Base-by-base conservation (phyloP, 495 filamentous ascomycete species). In the Aspergillus funiculosus region DNA sequence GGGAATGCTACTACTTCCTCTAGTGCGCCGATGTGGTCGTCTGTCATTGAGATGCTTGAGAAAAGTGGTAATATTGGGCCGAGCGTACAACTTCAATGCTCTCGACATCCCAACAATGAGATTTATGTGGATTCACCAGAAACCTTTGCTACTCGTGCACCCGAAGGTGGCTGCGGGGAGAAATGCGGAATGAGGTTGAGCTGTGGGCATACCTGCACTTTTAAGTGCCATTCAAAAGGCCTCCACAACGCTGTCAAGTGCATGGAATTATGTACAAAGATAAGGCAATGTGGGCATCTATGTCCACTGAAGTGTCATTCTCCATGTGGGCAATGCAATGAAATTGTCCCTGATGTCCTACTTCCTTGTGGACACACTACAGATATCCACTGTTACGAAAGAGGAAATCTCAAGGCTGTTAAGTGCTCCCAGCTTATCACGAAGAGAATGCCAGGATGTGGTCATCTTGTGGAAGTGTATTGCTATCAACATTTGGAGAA, bases 141-240 rank as follows among this genome's bases (percentile, higher is more conserved):
- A 3, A 73, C 89, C 51, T 89, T 92, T 51, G 46, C 53, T 3
- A 58, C 55, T 1, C 50, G 76, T n/a, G 65, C 78, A 1, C 87
- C 87, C 0, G 85, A 90, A 58, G 84, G 84, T 24, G 87, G 87
- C 4, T 92, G 87, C 51, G 54, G 60, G 39, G 56, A 72, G 14
- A 68, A 53, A 14, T 94, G 87, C 49, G 68, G n/a, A n/a, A n/a
- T n/a, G n/a, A n/a, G n/a, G n/a, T n/a, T n/a, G n/a, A n/a, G n/a
- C n/a, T n/a, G n/a, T n/a, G n/a, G n/a, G n/a, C n/a, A n/a, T n/a
- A 63, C 6, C 60, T 69, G 39, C 66, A 80, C 24, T 70, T 90
- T 19, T 21, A 80, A 76, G 54, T 91, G 86, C 51, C 87, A 94
- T 62, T 81, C 85, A 0, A 59, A 77, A 3, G 20, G 66, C 1